Evolutionary conservation across 805 yeast species (phyloP).

Genomic region (Pichia deserticola): DNA sequence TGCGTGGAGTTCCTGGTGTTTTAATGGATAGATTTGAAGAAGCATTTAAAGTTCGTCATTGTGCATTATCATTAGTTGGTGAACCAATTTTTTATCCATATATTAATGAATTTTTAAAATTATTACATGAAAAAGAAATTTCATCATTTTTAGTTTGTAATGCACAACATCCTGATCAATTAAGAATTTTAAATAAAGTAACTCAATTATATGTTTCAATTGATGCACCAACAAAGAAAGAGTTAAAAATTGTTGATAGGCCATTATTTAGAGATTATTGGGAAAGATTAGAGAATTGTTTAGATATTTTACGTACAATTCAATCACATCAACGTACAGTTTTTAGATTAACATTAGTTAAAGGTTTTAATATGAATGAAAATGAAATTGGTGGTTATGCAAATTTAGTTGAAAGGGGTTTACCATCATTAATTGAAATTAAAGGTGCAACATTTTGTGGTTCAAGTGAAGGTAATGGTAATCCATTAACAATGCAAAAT

Average conservation of each 20-base stretch:
- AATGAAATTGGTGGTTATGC: slow-evolving; percentile 81
- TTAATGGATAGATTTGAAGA: slow-evolving; percentile 84
- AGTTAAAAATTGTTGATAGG: slow-evolving; percentile 76
- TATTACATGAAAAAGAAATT: slow-evolving; percentile 73
- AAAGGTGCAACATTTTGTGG: slow-evolving; percentile 97
- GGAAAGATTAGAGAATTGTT: slow-evolving; percentile 78
- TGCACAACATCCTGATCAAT: slow-evolving; percentile 90
- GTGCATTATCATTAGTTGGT: slow-evolving; percentile 89
- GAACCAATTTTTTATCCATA: slow-evolving; percentile 93
- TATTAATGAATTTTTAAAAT: slow-evolving; percentile 72
- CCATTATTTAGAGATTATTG: slow-evolving; percentile 88
- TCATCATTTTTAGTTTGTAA: slow-evolving; percentile 89
- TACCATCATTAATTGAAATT: slow-evolving; percentile 83
- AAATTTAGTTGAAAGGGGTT: slow-evolving; percentile 72
- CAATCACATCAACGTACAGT: slow-evolving; percentile 86
- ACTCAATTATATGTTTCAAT: slow-evolving; percentile 90
- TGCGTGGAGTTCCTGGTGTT: slow-evolving; percentile 95
- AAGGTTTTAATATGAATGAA: slow-evolving; percentile 76
- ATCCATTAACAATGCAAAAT: slow-evolving; percentile 90
- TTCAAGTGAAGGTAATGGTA: slow-evolving; percentile 73
- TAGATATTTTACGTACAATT: slow-evolving; percentile 65
- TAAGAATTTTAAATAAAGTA: slow-evolving; percentile 61
- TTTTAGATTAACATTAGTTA: slow-evolving; percentile 81
- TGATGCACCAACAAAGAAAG: slow-evolving; percentile 84
- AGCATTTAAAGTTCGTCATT: slow-evolving; percentile 82